phyloP scores from a whole-genome alignment of 148 eudicot species.

The Mesembryanthemum crystallinum region DNA sequence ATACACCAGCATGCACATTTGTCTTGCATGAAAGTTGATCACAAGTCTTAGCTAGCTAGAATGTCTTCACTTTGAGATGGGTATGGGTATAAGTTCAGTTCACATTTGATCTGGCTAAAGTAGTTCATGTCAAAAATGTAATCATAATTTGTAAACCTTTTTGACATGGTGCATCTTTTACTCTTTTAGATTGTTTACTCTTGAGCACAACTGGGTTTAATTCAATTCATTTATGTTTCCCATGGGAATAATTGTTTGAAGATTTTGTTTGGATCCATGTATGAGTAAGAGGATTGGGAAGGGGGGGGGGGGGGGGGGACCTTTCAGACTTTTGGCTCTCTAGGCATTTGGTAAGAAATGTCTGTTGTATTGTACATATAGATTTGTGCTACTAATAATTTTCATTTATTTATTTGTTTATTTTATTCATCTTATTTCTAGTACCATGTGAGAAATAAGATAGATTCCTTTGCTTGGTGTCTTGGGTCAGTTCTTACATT shows the following conservation, averaged over 20 bases:
- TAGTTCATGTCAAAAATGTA: not conserved
- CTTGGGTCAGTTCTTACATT: constrained; percentile 26
- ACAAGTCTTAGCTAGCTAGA: constrained; percentile 5
- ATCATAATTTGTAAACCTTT: constrained; percentile 10
- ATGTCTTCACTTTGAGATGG: constrained; percentile 5
- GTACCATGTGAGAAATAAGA: constrained; percentile 27
- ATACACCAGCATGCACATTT: not conserved
- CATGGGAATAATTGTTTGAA: constrained; percentile 45
- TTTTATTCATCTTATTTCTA: constrained; percentile 15
- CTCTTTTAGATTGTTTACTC: not conserved
- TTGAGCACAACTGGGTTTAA: constrained; percentile 6
- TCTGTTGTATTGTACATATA: constrained; percentile 34
- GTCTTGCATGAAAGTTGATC: not conserved
- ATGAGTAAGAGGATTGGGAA: not conserved
- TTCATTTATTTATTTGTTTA: constrained; percentile 2
- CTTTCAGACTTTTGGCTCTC: constrained; percentile 37
- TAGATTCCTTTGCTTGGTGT: constrained; percentile 29
- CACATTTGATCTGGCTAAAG: no score
- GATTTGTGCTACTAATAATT: constrained; percentile 30
- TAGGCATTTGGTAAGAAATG: constrained; percentile 43
- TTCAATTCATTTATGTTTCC: constrained; percentile 21
- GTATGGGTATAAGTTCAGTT: not conserved
- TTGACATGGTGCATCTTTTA: constrained; percentile 4
- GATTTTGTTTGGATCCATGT: constrained; percentile 26
- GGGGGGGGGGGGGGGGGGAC: constrained; percentile 11